phyloP scores from a whole-genome alignment of 352 stramenopile genomes.

The Phytophthora hibernalis region DNA sequence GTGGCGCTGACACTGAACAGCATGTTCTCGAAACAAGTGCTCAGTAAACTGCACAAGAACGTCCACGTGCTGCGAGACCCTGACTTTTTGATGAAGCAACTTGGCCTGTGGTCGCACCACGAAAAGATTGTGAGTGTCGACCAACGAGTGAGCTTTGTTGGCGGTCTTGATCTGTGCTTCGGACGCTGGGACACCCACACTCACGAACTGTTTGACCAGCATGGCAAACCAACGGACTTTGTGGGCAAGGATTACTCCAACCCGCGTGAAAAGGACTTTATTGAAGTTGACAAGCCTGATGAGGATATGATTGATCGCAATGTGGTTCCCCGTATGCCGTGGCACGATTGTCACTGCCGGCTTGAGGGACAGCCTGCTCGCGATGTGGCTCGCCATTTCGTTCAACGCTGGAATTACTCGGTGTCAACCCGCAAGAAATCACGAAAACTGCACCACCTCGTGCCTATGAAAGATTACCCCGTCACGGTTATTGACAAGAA shows the following conservation, averaged over 20 bases:
- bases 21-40: constrained; percentile 77
- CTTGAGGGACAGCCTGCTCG: constrained; percentile 80
- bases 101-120: constrained; percentile 91
- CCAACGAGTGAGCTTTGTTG: constrained; percentile 89
- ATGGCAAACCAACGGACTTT: constrained; percentile 59
- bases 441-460: constrained; percentile 74
- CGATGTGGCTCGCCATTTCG: constrained; percentile 87
- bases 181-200: constrained; percentile 84
- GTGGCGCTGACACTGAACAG: constrained; percentile 88
- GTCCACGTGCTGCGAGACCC: constrained; percentile 91
- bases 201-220: constrained; percentile 77
- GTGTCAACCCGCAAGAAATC: constrained; percentile 83
- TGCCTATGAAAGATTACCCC: constrained; percentile 77
- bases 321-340: constrained; percentile 80
- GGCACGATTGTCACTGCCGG: constrained; percentile 87
- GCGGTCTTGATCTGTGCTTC: constrained; percentile 91
- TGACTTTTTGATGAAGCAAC: constrained; percentile 89
- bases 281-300: constrained; percentile 78
- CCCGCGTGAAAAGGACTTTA: constrained; percentile 84
- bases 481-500: constrained; percentile 44
- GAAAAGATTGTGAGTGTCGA: constrained; percentile 94
- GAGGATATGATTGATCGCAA: constrained; percentile 83
- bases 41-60: constrained; percentile 76
- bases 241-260: constrained; percentile 89
- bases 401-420: constrained; percentile 91